Conservation (phyloP, 768 basidiomycete genomes). For the Boletus insuetus region DNA sequence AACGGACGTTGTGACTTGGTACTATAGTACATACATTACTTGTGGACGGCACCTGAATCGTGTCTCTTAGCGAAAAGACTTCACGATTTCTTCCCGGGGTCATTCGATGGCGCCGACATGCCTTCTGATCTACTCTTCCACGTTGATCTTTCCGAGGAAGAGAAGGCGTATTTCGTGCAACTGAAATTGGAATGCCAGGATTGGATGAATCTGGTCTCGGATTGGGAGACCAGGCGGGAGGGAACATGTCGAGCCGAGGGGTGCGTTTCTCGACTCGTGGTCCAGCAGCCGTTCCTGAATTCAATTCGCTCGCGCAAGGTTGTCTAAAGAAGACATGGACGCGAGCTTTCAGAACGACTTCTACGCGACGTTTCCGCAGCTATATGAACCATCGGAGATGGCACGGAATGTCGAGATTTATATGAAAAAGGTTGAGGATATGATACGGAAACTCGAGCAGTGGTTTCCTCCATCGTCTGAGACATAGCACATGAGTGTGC, state of each 20-base stretch:
- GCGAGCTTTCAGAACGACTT: slow-evolving; percentile 24
- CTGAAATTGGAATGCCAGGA: slow-evolving; percentile 15
- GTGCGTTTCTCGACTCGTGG: not conserved
- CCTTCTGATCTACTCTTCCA: slow-evolving; percentile 27
- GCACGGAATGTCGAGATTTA: slow-evolving; percentile 23
- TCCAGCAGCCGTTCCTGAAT: not conserved
- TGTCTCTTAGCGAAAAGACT: slow-evolving; percentile 19
- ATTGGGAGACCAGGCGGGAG: slow-evolving; percentile 22
- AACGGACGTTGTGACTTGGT: not conserved
- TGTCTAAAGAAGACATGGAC: slow-evolving; percentile 12
- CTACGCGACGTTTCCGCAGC: slow-evolving; percentile 19
- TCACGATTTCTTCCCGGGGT: slow-evolving; percentile 31
- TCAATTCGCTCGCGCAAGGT: not conserved
- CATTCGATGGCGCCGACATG: slow-evolving; percentile 5
- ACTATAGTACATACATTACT: slow-evolving; percentile 26
- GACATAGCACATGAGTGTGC: not conserved
- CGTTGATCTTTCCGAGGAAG: slow-evolving; percentile 19
- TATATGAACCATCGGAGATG: slow-evolving; percentile 7
- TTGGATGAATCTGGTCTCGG: slow-evolving; percentile 17
- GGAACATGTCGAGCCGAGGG: slow-evolving; percentile 4
- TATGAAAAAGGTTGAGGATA: slow-evolving; percentile 25
- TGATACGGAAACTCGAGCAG: slow-evolving; percentile 20
- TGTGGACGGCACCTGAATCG: slow-evolving; percentile 29
- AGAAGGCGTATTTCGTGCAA: slow-evolving; percentile 16
- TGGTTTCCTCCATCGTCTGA: slow-evolving; percentile 19